Percentiles rank a stretch among this genome's conserved stretches.
phyloP scores from a whole-genome alignment of 2,329 filamentous ascomycete species.

The Microcyclospora pomicola region DNA sequence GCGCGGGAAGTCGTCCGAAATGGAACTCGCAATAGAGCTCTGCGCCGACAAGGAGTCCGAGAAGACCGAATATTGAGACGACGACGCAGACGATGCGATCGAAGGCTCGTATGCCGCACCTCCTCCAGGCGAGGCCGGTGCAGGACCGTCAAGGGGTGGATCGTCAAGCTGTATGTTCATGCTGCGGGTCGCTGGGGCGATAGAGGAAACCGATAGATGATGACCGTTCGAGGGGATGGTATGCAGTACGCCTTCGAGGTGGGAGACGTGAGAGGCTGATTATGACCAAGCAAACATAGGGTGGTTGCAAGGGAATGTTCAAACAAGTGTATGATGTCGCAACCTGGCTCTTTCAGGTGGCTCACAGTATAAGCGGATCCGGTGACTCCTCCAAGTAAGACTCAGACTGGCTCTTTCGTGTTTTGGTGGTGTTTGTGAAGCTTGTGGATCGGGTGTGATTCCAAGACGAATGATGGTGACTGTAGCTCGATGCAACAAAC shows the following conservation, averaged over 20 bases:
- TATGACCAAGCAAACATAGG: slow-evolving; percentile 2
- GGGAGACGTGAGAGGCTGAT: slow-evolving; percentile 12
- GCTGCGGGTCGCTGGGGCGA: slow-evolving; percentile 8
- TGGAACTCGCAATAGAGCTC: slow-evolving; percentile 42
- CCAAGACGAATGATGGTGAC: too few species aligned
- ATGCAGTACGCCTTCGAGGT: slow-evolving; percentile 18
- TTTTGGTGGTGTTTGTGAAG: background rate
- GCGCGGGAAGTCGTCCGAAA: slow-evolving; percentile 46
- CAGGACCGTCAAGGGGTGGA: slow-evolving; percentile 16
- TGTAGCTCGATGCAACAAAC: too few species aligned
- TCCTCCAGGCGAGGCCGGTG: slow-evolving; percentile 22
- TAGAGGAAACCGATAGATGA: slow-evolving; percentile 17
- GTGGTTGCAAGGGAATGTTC: background rate
- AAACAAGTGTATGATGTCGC: slow-evolving; percentile 2
- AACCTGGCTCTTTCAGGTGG: background rate
- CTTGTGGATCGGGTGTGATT: too few species aligned
- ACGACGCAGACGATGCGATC: slow-evolving; percentile 60
- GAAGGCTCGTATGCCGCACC: slow-evolving; percentile 50
- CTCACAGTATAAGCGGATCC: too few species aligned
- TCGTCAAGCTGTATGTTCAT: slow-evolving; percentile 14
- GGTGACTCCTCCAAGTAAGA: too few species aligned
- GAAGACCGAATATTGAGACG: slow-evolving; percentile 64
- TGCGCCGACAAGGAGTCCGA: slow-evolving; percentile 43
- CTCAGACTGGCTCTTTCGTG: slow-evolving; percentile 9
- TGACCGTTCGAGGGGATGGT: slow-evolving; percentile 10